phyloP scores from a whole-genome alignment of 2,329 filamentous ascomycete species.

The Grosmannia clavigera region DNA sequence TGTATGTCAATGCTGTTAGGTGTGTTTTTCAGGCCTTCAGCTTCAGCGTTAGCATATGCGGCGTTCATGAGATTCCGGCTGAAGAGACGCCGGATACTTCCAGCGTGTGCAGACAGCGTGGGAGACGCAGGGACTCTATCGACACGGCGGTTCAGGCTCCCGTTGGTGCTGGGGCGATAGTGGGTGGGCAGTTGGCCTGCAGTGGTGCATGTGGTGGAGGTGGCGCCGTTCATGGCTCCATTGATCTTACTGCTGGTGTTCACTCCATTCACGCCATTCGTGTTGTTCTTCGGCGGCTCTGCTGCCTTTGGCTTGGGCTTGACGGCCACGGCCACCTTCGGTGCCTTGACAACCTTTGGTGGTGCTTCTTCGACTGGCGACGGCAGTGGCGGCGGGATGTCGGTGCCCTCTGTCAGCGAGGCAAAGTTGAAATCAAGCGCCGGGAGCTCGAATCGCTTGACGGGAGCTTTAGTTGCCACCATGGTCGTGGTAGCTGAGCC shows the following conservation, averaged over 20 bases:
- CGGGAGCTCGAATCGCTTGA: constrained; percentile 40
- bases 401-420: constrained; percentile 46
- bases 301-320: constrained; percentile 9
- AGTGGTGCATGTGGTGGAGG: constrained; percentile 2
- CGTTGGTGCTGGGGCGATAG: constrained; percentile 18
- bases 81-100: constrained; percentile 45
- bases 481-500: constrained; percentile 10
- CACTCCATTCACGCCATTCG: not conserved
- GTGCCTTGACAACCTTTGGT: constrained; percentile 9
- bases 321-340: constrained; percentile 14
- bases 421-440: constrained; percentile 46
- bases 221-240: constrained; percentile 19
- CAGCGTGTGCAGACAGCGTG: constrained; percentile 36
- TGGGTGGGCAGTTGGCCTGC: constrained; percentile 17
- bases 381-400: constrained; percentile 45
- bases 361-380: constrained; percentile 39
- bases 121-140: constrained; percentile 42
- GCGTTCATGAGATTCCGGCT: constrained; percentile 43
- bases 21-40: constrained; percentile 19
- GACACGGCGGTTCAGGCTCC: constrained; percentile 34
- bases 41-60: constrained; percentile 37
- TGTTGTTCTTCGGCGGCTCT: constrained; percentile 8
- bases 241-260: constrained; percentile 23
- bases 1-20: constrained; percentile 4
- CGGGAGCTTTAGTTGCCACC: not conserved